phyloP scores from a whole-genome alignment of 129 eudicot species.

The Helichrysum umbraculigerum region DNA sequence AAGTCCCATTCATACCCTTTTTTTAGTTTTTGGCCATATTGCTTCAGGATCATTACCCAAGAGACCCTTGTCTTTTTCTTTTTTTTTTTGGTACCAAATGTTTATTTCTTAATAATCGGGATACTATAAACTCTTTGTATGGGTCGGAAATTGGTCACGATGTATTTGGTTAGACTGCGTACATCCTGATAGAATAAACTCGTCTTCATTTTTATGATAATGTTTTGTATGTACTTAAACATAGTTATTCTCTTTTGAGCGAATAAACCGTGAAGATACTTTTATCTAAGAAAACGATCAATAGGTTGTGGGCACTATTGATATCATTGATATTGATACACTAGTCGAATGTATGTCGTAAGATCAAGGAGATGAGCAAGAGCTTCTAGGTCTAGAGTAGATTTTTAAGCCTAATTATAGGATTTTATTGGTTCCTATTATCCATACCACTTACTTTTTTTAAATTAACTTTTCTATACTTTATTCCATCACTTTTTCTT shows the following conservation, averaged over 20 bases:
- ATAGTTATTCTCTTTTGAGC: neutral
- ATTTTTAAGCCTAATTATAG: neutral
- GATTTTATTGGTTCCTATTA: no score
- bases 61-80: slow-evolving; percentile 31
- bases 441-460: no score
- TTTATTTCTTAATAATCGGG: neutral
- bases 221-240: no score
- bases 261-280: neutral
- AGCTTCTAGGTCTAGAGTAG: no score
- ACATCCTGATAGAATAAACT: no score
- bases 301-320: neutral
- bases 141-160: no score
- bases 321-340: neutral
- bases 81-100: neutral
- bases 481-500: no score
- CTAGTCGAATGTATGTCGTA: neutral
- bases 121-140: no score
- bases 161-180: no score
- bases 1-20: slow-evolving; percentile 29
- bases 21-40: slow-evolving; percentile 26
- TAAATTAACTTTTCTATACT: no score
- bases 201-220: no score
- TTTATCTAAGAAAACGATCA: neutral
- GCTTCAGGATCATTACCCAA: slow-evolving; percentile 38
- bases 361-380: no score